Base-by-base conservation (phyloP, 805 yeast species). In the Spathaspora girioi region DNA sequence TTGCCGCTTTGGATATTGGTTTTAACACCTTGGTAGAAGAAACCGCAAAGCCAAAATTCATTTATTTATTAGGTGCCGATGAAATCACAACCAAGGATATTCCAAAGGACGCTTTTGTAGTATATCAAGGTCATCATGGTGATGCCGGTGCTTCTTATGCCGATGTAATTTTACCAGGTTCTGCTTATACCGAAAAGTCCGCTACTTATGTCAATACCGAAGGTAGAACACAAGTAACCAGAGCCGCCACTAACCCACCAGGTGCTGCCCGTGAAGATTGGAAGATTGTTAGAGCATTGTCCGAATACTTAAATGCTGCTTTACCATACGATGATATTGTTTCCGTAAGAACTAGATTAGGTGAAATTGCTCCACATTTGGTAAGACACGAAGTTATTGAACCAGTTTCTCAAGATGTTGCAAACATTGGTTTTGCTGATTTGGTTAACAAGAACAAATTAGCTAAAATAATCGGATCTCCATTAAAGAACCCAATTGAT, bases 51-150 rank as follows among this genome's bases (percentile, higher is more conserved):
- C 87, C 96, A 52, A 89, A 89, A 73, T 77, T 89, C 66, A 79
- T 89, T 49, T 89, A 87, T 75, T 76, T 89, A 60, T 77, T 89
- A 50, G 94, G 93, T 43, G 96, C 96, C 35, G 96, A 89, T 68
- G 96, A 89, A 70, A 68, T 88, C 55, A 71, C 77, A 54, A 81
- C 84, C 54, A 71, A 78, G 53, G 86, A 86, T 53, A 81, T 89
- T 59, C 96, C 96, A 58, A 76, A 77, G 67, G 94, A 89, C 66
- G 89, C 96, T 3, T 89, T 89, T 67, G 96, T 89, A 29, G 84
- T 89, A 49, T 89, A 89, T 73, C 90, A 89, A 73, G 96, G 96
- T 50, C 96, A 89, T 70, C 96, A 89, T 70, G 96, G 96, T 72
- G 96, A 89, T 61, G 69, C 80, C 19, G 96, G 96, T 59, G 96